Conservation (phyloP, 2,329 filamentous ascomycete genomes). For the Pleurostoma richardsiae region DNA sequence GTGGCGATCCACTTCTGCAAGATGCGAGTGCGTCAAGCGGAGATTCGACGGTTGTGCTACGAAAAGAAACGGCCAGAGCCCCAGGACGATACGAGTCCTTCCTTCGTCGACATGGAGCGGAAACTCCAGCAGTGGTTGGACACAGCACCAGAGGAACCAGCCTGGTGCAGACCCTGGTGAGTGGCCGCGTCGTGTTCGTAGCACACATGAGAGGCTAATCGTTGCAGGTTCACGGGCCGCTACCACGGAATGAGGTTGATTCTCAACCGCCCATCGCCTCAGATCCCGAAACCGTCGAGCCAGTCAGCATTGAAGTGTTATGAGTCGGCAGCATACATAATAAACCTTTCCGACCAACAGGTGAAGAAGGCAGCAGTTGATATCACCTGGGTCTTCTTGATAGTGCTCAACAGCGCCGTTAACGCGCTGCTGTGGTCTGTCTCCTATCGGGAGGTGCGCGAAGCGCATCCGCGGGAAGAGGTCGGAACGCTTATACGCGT, state of each 20-base stretch:
- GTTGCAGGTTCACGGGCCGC: constrained; percentile 55
- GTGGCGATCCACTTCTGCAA: constrained; percentile 91
- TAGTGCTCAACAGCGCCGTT: constrained; percentile 84
- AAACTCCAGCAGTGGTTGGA: constrained; percentile 79
- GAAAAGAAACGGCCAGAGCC: constrained; percentile 76
- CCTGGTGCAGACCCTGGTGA: constrained; percentile 76
- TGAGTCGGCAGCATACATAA: constrained; percentile 75
- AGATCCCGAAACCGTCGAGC: constrained; percentile 78
- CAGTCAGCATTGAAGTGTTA: constrained; percentile 79
- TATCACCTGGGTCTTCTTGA: constrained; percentile 89
- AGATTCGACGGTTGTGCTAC: constrained; percentile 82
- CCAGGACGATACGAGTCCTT: constrained; percentile 74
- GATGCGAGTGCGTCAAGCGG: constrained; percentile 81
- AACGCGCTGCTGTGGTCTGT: constrained; percentile 90
- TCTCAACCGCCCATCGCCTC: constrained; percentile 85
- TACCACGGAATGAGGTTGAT: constrained; percentile 88
- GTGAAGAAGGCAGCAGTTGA: constrained; percentile 73
- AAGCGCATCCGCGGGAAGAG: constrained; percentile 65
- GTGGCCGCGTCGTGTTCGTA: constrained; percentile 16
- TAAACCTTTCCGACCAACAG: constrained; percentile 75
- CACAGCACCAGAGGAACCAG: constrained; percentile 63
- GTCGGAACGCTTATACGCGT: constrained; percentile 70
- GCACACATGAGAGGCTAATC: too few species aligned
- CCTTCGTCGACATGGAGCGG: constrained; percentile 76
- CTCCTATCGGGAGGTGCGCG: constrained; percentile 79